Percentiles rank a stretch among this genome's conserved stretches.
phyloP scores from a whole-genome alignment of 306 rosid genomes.

The Fragaria iinumae region DNA sequence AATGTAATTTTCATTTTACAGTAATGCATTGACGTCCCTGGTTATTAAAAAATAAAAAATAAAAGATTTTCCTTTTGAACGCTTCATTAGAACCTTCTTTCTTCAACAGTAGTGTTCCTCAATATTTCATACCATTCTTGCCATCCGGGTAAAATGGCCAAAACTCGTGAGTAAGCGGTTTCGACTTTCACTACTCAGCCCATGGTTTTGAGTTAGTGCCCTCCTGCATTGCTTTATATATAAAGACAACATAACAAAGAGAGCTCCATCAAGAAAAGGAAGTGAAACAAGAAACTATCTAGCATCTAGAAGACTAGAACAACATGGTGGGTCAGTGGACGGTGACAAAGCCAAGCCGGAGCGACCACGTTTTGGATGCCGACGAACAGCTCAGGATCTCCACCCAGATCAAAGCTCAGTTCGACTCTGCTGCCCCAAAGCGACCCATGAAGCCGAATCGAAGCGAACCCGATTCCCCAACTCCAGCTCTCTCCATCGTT shows the following conservation, averaged over 20 bases:
- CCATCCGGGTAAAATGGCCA: background rate
- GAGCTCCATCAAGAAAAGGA: background rate
- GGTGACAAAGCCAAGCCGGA: conserved; percentile 62
- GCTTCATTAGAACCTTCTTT: no score
- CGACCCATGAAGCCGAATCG: conserved; percentile 65
- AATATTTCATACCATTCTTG: background rate
- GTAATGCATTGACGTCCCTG: no score
- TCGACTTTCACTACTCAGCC: conserved; percentile 12
- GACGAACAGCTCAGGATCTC: conserved; percentile 59
- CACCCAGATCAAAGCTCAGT: conserved; percentile 51
- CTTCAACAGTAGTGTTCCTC: no score
- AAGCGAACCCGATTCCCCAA: conserved; percentile 54
- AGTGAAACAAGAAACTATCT: background rate
- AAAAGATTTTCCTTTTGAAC: no score
- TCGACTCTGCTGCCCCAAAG: conserved; percentile 57
- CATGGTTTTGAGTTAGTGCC: background rate
- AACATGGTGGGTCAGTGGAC: conserved; percentile 42
- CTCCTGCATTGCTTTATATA: background rate
- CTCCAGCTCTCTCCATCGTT: conserved; percentile 18
- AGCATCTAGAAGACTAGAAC: no score
- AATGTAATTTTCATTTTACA: no score
- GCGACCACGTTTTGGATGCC: conserved; percentile 58
- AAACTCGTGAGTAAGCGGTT: conserved; percentile 1
- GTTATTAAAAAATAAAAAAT: no score
- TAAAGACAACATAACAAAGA: background rate